phyloP scores from a whole-genome alignment of 2,329 filamentous ascomycete species.

The Tolypocladium pustulatum region DNA sequence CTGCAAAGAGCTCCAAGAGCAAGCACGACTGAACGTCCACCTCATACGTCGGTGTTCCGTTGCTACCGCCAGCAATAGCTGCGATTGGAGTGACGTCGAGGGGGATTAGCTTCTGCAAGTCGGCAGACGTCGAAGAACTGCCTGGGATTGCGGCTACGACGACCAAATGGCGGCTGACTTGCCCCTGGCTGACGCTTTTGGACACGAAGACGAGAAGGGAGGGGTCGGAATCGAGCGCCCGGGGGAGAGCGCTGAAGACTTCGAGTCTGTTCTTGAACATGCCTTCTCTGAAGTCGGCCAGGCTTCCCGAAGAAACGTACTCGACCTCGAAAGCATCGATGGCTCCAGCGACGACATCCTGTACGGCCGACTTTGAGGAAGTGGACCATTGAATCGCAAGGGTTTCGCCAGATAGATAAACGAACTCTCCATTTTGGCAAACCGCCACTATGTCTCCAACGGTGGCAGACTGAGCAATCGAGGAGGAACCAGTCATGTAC shows the following conservation, averaged over 20 bases:
- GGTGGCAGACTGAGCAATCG: conserved; percentile 12
- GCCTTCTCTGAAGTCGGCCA: conserved; percentile 40
- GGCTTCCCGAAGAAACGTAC: conserved; percentile 33
- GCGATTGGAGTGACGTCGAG: conserved; percentile 28
- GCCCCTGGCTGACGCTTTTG: conserved; percentile 19
- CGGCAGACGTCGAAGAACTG: conserved; percentile 11
- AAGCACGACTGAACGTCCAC: conserved; percentile 54
- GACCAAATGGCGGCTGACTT: conserved; percentile 19
- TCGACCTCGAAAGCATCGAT: conserved; percentile 35
- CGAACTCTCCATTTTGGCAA: conserved; percentile 48
- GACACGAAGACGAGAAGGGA: conserved; percentile 46
- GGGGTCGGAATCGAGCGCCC: conserved; percentile 32
- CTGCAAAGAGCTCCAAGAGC: conserved; percentile 47
- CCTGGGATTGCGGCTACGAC: conserved; percentile 21
- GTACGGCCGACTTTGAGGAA: conserved; percentile 20
- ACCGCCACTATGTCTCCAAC: conserved; percentile 40
- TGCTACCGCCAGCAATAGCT: conserved; percentile 8
- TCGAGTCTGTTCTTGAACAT: conserved; percentile 45
- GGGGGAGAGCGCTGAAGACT: conserved; percentile 38
- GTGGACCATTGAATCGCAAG: conserved; percentile 23
- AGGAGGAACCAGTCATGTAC: conserved; percentile 22
- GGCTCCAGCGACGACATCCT: conserved; percentile 21
- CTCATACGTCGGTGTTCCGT: conserved; percentile 28
- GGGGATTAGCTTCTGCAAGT: conserved; percentile 24
- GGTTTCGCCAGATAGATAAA: conserved; percentile 48